phyloP scores from a whole-genome alignment of 495 filamentous ascomycete species.

The Xylaria acuta region DNA sequence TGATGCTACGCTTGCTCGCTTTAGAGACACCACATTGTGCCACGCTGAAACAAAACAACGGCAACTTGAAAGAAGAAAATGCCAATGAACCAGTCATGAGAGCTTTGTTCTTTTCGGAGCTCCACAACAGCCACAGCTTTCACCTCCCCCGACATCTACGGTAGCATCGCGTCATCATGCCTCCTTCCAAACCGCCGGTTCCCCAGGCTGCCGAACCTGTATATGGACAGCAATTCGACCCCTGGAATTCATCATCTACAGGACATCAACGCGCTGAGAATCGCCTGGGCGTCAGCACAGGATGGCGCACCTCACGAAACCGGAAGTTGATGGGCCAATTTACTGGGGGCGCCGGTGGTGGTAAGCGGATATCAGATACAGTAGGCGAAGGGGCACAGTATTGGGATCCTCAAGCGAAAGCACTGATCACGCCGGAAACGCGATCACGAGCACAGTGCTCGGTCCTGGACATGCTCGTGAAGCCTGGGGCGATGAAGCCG shows the following conservation, averaged over 20 bases:
- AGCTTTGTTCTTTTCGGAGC: constrained; percentile 6
- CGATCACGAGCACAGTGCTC: constrained; percentile 48
- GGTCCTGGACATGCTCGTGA: constrained; percentile 56
- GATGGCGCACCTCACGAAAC: constrained; percentile 74
- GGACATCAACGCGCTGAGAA: constrained; percentile 82
- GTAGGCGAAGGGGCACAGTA: constrained; percentile 61
- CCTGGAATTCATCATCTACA: constrained; percentile 80
- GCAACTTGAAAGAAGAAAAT: not conserved
- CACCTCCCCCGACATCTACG: not conserved
- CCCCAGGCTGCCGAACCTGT: constrained; percentile 54
- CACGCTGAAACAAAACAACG: constrained; percentile 11
- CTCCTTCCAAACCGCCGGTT: constrained; percentile 37
- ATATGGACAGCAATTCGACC: constrained; percentile 66
- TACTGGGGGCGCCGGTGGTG: constrained; percentile 55
- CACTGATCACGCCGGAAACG: constrained; percentile 51
- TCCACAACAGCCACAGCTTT: not conserved
- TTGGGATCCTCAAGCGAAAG: constrained; percentile 53
- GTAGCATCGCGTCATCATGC: constrained; percentile 29
- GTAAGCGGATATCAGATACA: constrained; percentile 61
- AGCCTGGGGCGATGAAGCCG: constrained; percentile 51
- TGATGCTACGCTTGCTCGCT: not conserved
- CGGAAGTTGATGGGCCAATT: constrained; percentile 74
- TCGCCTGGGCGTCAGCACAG: constrained; percentile 60
- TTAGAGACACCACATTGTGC: constrained; percentile 17
- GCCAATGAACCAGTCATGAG: constrained; percentile 11